Base-by-base conservation (phyloP, 768 basidiomycete genomes). In the Boletales sp. region DNA sequence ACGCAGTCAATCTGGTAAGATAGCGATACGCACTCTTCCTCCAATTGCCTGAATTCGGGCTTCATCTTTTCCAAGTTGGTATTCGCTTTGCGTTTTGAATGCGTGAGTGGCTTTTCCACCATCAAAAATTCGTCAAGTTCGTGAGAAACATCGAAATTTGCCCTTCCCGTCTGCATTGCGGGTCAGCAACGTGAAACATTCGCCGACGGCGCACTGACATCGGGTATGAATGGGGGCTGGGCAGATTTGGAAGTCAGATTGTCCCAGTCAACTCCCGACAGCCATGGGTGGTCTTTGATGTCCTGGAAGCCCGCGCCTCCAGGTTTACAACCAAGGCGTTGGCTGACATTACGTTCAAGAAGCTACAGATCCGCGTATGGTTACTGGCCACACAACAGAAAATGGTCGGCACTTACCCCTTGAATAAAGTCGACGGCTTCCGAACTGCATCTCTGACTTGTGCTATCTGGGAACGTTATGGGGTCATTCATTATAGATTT, bases 81-180 rank as follows among this genome's bases (percentile, higher is more conserved):
- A 56, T 92, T 89, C 31, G 82, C 84, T 64, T 95, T 98, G 33
- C 96, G 85, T 69, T 93, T 96, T 40, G 88, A 77, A 55, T 94
- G 93, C 49, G 92, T 96, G 48, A 98, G 72, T n/a, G 95, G 95
- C 66, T 97, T 97, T 72, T 98, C 95, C 46, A 94, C 94, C 79
- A 98, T 82, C 62, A 99, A 70, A 61, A 98, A 88, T 67, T 99
- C 96, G 65, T 99, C 94, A 10, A 99, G 80, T 72, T 98, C 96
- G 63, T 98, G 94, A 33, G 92, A 84, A 34, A 96, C 87, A 64
- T 99, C 95, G 68, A 98, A 99, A 68, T 99, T 98, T n/a, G 94
- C 90, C 70, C 87, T 87, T 66, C 94, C 94, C 69, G 87, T 83
- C 94, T 99, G 63, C 25, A 32, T 18, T 25, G 34, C 33, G 28